Base-by-base conservation (phyloP, 1,139 yeast species). In the Eremothecium sinecaudum region DNA sequence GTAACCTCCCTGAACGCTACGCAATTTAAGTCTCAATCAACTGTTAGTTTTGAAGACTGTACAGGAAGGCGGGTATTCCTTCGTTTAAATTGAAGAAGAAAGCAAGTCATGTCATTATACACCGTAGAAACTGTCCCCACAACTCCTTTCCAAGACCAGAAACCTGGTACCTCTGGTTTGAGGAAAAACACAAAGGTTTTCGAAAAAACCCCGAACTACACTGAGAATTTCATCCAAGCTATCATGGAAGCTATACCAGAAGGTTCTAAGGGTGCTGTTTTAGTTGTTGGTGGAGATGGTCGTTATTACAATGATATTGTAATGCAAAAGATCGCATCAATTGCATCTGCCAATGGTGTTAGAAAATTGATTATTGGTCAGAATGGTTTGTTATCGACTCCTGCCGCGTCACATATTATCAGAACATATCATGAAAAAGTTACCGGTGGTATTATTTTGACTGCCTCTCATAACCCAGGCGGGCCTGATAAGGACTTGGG, bases 391-490 rank as follows among this genome's bases (percentile, higher is more conserved):
- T 68, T 90, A 37, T 82, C 94, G 12, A 90, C 98, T 4, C 98
- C 98, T 1, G 97, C 97, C 15, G 92, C 96, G 14, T 83, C 95
- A 13, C 87, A 86, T 58, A 68, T 90, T 38, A 90, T 90, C 50
- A 75, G 98, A 58, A 73, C 75, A 45, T 73, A 59, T 36, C 45
- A 49, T 11, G 66, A 60, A 22, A 58, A 68, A 37, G 82, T 84
- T 42, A 87, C 96, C 6, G 98, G 98, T 43, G 98, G 97, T 41
- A 86, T 90, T 59, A 84, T 92, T 45, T 69, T 90, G 53, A 90
- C 98, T 14, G 98, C 98, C 3, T 81, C 94, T 22, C 98, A 90
- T 62, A 90, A 90, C 62, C 98, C 98, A n/a, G 98, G 98, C 58
- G 97, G 97, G 5, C 96, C 96, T 40, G 63, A 70, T 23, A 76